phyloP scores from a whole-genome alignment of 2,329 filamentous ascomycete species.

The Verticillium dahliae region DNA sequence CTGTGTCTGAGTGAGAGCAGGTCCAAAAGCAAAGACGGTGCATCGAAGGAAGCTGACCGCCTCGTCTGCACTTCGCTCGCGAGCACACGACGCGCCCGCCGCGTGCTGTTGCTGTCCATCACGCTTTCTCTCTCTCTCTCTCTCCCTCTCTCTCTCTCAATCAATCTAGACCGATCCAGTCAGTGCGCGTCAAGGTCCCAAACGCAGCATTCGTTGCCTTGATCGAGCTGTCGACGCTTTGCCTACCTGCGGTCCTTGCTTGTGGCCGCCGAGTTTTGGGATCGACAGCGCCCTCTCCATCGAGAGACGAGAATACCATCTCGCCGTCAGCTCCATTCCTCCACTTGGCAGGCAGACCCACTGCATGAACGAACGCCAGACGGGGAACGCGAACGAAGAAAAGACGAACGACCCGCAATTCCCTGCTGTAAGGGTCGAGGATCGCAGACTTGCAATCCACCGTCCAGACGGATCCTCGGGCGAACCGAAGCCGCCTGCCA shows the following conservation, averaged over 20 bases:
- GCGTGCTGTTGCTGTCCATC: too few species aligned
- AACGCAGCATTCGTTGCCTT: not conserved
- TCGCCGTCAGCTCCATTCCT: not conserved
- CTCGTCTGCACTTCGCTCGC: not conserved
- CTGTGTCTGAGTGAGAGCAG: not conserved
- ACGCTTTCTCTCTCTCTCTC: too few species aligned
- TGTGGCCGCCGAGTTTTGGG: not conserved
- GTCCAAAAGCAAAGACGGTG: not conserved
- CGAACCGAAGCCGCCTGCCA: not conserved
- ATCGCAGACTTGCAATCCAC: not conserved
- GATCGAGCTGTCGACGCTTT: not conserved
- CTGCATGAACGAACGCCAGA: not conserved
- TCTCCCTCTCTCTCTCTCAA: too few species aligned
- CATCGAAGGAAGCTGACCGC: not conserved
- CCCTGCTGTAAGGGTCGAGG: not conserved
- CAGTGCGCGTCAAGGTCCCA: too few species aligned
- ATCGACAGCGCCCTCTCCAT: not conserved
- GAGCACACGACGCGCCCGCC: too few species aligned
- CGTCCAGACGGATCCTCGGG: not conserved
- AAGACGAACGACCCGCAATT: not conserved
- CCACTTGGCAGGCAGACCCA: not conserved
- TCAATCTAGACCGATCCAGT: too few species aligned
- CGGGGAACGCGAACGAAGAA: not conserved
- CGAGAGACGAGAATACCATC: not conserved
- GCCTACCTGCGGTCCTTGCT: not conserved